Base-by-base conservation (phyloP, 1,139 yeast species). In the Yamadazyma diddensiae region DNA sequence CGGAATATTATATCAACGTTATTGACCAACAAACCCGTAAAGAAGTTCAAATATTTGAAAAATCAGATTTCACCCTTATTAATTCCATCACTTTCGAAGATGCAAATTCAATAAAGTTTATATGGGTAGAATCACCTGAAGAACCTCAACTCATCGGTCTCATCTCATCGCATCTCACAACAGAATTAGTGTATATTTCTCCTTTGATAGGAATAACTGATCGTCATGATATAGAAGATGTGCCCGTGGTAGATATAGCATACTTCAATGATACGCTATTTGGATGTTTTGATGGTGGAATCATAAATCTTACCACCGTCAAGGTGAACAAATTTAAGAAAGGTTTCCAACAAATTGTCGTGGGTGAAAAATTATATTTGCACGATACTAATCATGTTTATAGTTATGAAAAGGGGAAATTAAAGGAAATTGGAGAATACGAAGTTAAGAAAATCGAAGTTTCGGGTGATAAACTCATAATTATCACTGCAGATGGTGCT, bases 221-320 rank as follows among this genome's bases (percentile, higher is more conserved):
- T 6, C 24, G 33, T 5, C 32, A 29, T 4, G 16, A 29, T 10
- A 19, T 42, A 8, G 33, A 36, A 14, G 34, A 33, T n/a, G 31
- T 33, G 11, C 35, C 34, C 3, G 21, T 45, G 5, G 24, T 21
- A 3, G 47, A 42, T 25, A 42, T 45, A 3, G 31, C 42, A 17
- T 34, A 34, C 12, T 31, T 16, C 18, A 32, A 42, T 3, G 35
- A 34, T 9, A 34, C 40, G 3, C 19, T 45, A 9, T 42, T 36
- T 36, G 49, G 47, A 12, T 37, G 46, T 31, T 41, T 38, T 24
- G 34, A 41, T 21, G 39, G 41, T n/a, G 49, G 49, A 3, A 29
- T 45, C 9, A 16, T 42, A 5, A 29, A 37, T 31, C 18, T 37
- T 25, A 25, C 31, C 21, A 29, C 36, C 17, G 21, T 23, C 18